Evolutionary conservation across 352 stramenopile genomes (phyloP), one percentile per base, ranked within the genome.

Genomic region (Globisporangium rhizosaccharum): DNA sequence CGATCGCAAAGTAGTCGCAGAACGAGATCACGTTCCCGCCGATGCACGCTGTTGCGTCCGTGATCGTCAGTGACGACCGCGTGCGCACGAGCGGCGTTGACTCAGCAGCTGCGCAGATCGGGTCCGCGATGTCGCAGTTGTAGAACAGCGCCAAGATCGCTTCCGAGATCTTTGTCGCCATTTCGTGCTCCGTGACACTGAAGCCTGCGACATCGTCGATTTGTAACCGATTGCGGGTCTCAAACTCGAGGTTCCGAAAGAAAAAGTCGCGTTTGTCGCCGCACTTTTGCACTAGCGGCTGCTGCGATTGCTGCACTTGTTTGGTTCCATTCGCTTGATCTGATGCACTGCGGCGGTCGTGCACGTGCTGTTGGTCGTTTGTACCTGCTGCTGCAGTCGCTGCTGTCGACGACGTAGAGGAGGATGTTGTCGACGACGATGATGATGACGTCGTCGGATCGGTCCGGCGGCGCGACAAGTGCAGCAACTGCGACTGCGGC

Each of bases 181-280:
- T 90, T 46, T 90, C 80, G 46, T 85, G 86, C 59, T 92, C 82
- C 10, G 84, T 93, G 33, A 93, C 81, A 47, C 79, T 91, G 57
- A 88, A 93, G 36, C 78, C 71, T 1, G 81, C 81, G 15, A 93
- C 82, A 20, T 93, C 70, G 58, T 93, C 84, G 33, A 93, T 82
- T 59, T 90, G 84, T 25, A 93, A 56, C 36, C 76, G 66, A 42
- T 62, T 85, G 17, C 84, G 79, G 10, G 79, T 68, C n/a, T 86
- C 79, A 15, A 76, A 87, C 8, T 86, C 64, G 47, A 93, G 62
- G 37, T 89, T 87, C 2, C 84, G 75, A 53, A 93, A 93, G 60
- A 93, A 88, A 59, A 91, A 93, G 54, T 91, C 81, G 39, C 84
- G 79, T 63, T 93, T 93, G 67, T 93, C 83, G 11, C 79, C 80